These are phyloP conservation scores for Backusella circina DNA, from an alignment of 192 early-diverging fungal genomes.

Conservation along the genomic window DNA sequence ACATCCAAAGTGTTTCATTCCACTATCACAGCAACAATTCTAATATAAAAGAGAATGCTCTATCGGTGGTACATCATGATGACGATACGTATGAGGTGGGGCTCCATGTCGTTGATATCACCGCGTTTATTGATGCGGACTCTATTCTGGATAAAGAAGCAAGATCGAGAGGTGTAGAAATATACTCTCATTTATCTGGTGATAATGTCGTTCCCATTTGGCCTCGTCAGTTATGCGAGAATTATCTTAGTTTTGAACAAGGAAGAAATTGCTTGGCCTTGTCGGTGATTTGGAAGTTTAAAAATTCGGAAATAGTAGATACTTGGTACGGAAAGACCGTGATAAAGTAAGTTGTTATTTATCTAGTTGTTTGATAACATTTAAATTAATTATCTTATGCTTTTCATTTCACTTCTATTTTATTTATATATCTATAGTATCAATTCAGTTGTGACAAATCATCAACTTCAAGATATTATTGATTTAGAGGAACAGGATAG, in stretches of 20 bases:
- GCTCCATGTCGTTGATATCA: conserved; percentile 89
- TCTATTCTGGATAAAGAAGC: conserved; percentile 93
- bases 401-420: not conserved
- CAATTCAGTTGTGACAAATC: not conserved
- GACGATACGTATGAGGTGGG: conserved; percentile 70
- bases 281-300: conserved; percentile 94
- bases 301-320: conserved; percentile 71
- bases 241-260: conserved; percentile 89
- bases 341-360: conserved; percentile 49
- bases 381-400: not conserved
- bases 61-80: conserved; percentile 53
- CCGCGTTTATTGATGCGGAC: conserved; percentile 87
- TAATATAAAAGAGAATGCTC: conserved; percentile 70
- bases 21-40: conserved; percentile 56
- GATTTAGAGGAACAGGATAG: not conserved
- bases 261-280: conserved; percentile 87
- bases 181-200: conserved; percentile 45
- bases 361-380: not conserved
- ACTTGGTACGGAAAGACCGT: conserved; percentile 81
- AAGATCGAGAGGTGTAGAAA: conserved; percentile 81
- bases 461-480: not conserved
- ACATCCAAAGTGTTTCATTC: conserved; percentile 72
- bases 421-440: not conserved
- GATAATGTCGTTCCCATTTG: conserved; percentile 90
- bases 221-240: conserved; percentile 82